These are phyloP conservation scores for Dothiorella sarmentorum DNA, from an alignment of 2,329 filamentous ascomycete species.

Conservation along the genomic window DNA sequence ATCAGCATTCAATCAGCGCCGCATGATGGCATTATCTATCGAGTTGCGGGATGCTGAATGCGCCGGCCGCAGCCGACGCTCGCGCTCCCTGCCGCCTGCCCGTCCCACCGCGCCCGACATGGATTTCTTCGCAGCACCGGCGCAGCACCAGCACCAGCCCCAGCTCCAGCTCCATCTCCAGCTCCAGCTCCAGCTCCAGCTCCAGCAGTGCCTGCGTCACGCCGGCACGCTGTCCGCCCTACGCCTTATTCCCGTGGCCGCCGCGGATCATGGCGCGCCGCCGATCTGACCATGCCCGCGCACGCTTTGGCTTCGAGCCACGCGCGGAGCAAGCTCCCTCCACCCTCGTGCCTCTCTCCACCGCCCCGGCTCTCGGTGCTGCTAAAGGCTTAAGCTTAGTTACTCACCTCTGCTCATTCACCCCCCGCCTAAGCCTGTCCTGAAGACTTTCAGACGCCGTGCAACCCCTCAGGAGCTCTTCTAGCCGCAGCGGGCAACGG, in stretches of 20 bases:
- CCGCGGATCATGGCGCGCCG: constrained; percentile 4
- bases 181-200: background rate
- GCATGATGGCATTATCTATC: constrained; percentile 6
- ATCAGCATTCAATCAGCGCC: constrained; percentile 5
- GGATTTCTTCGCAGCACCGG: constrained; percentile 1
- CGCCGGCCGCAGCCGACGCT: background rate
- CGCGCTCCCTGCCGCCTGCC: background rate
- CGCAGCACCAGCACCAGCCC: background rate
- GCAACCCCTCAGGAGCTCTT: background rate
- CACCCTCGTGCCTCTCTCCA: no score
- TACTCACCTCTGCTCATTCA: background rate
- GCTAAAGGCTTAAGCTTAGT: background rate
- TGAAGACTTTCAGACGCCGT: background rate
- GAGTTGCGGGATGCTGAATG: background rate
- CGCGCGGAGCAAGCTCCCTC: background rate
- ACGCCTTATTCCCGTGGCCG: constrained; percentile 6
- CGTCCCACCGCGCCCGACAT: background rate
- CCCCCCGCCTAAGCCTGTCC: background rate
- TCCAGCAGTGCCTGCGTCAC: background rate
- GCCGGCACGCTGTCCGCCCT: constrained; percentile 5
- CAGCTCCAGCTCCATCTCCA: background rate
- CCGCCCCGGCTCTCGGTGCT: constrained; percentile 5
- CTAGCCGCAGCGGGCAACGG: background rate
- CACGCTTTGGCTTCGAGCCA: constrained; percentile 4
- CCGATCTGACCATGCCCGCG: background rate